Percentiles rank a stretch among this genome's conserved stretches.
These are phyloP conservation scores for Lactarius hatsudake DNA, from an alignment of 768 basidiomycete species.

Conservation along the genomic window DNA sequence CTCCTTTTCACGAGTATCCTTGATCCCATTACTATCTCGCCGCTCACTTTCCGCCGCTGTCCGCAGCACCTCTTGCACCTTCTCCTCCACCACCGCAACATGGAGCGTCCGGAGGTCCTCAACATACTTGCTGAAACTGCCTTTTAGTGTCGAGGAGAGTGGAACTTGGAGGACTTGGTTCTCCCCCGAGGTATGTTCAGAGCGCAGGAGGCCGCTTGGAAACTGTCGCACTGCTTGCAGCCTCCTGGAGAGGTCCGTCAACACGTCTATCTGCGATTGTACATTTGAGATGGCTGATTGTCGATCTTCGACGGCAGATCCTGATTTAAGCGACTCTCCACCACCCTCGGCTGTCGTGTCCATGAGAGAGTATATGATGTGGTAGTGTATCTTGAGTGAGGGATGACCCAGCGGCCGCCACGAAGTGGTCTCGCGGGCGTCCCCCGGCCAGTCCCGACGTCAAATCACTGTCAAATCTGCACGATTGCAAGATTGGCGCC, in stretches of 20 bases:
- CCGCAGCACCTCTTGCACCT: constrained; percentile 56
- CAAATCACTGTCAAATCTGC: not conserved
- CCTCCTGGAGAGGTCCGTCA: constrained; percentile 25
- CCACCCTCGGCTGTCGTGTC: constrained; percentile 1
- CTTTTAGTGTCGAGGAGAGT: constrained; percentile 7
- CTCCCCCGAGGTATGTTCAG: constrained; percentile 9
- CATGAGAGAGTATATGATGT: constrained; percentile 8
- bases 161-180: constrained; percentile 9
- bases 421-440: not conserved
- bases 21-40: constrained; percentile 50
- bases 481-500: not conserved
- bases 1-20: constrained; percentile 45
- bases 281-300: constrained; percentile 14
- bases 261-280: constrained; percentile 27
- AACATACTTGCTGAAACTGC: constrained; percentile 33
- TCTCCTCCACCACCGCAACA: constrained; percentile 47
- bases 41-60: constrained; percentile 55
- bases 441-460: not conserved
- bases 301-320: constrained; percentile 6
- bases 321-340: constrained; percentile 2
- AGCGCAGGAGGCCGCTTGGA: constrained; percentile 22
- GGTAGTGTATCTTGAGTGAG: not conserved
- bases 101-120: constrained; percentile 46
- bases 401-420: not conserved
- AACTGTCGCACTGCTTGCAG: constrained; percentile 23